phyloP scores from a whole-genome alignment of 192 early-diverging fungal genomes.

The Phycomyces nitens region DNA sequence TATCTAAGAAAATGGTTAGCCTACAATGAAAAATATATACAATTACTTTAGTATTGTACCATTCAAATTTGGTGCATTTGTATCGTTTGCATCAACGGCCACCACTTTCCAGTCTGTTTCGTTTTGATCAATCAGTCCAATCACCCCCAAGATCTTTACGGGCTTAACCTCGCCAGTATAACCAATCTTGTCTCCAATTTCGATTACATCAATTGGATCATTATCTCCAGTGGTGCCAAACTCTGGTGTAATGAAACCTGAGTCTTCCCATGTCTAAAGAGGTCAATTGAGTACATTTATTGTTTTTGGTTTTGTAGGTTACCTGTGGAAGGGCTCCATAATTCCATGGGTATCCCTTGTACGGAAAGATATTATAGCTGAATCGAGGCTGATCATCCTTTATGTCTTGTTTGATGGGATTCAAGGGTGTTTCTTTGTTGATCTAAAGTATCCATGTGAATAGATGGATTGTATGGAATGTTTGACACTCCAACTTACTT shows the following conservation, averaged over 20 bases:
- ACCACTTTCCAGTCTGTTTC: slow-evolving; percentile 99
- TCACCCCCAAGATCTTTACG: slow-evolving; percentile 96
- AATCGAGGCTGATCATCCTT: slow-evolving; percentile 98
- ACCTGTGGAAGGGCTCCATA: slow-evolving; percentile 97
- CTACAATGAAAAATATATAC: no score
- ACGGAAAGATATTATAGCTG: slow-evolving; percentile 97
- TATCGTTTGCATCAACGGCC: slow-evolving; percentile 95
- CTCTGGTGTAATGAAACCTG: slow-evolving; percentile 77
- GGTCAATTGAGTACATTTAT: no score
- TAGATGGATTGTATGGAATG: background rate
- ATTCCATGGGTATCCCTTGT: slow-evolving; percentile 99
- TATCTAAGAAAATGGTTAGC: slow-evolving; percentile 51
- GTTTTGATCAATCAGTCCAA: slow-evolving; percentile 97
- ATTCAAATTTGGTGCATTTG: slow-evolving; percentile 90
- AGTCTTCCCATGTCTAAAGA: slow-evolving; percentile 95
- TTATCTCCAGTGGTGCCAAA: slow-evolving; percentile 95
- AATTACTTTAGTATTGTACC: slow-evolving; percentile 41
- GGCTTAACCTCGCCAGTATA: slow-evolving; percentile 95
- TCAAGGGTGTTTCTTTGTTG: slow-evolving; percentile 89
- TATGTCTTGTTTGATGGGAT: slow-evolving; percentile 98
- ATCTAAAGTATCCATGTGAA: slow-evolving; percentile 59
- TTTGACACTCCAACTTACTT: slow-evolving; percentile 38
- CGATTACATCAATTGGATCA: slow-evolving; percentile 96
- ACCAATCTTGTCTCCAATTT: slow-evolving; percentile 95
- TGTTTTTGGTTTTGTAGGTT: background rate